These are phyloP conservation scores for Excoecaria agallocha DNA, from an alignment of 345 rosid species.

Conservation along the genomic window DNA sequence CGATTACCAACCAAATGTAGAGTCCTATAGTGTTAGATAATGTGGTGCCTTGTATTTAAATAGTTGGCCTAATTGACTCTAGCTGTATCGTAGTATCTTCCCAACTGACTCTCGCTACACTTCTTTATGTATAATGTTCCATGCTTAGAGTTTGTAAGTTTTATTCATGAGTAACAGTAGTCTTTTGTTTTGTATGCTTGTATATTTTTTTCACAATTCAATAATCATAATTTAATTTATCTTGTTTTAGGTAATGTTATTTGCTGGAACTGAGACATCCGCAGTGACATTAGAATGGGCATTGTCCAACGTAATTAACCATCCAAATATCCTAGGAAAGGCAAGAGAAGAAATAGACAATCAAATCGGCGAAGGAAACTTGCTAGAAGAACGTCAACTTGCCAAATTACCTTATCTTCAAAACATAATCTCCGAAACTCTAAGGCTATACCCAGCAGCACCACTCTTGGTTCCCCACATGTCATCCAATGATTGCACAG, in stretches of 20 bases:
- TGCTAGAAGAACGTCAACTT: conserved; percentile 42
- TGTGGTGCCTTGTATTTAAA: too few relatives aligned
- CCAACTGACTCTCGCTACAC: too few relatives aligned
- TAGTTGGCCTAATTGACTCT: too few relatives aligned
- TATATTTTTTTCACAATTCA: too few relatives aligned
- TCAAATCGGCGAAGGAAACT: conserved; percentile 30
- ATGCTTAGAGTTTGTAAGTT: too few relatives aligned
- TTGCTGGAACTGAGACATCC: conserved; percentile 52
- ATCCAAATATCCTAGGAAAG: conserved; percentile 34
- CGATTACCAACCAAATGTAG: too few relatives aligned
- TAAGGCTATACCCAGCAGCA: conserved; percentile 41
- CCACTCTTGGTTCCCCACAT: conserved; percentile 51
- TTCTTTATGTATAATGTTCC: too few relatives aligned
- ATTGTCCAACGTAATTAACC: conserved; percentile 42
- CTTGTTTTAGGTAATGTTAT: conserved; percentile 12
- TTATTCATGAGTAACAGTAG: too few relatives aligned
- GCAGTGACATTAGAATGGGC: conserved; percentile 59
- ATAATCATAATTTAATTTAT: too few relatives aligned
- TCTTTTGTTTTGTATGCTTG: too few relatives aligned
- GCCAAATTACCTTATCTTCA: conserved; percentile 39
- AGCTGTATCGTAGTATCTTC: too few relatives aligned
- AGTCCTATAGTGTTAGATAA: too few relatives aligned
- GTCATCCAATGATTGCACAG: conserved; percentile 40
- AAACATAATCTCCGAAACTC: conserved; percentile 36
- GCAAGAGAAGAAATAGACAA: conserved; percentile 37